These are phyloP conservation scores for Cercophora samala DNA, from an alignment of 495 filamentous ascomycete genomes.

Conservation along the genomic window DNA sequence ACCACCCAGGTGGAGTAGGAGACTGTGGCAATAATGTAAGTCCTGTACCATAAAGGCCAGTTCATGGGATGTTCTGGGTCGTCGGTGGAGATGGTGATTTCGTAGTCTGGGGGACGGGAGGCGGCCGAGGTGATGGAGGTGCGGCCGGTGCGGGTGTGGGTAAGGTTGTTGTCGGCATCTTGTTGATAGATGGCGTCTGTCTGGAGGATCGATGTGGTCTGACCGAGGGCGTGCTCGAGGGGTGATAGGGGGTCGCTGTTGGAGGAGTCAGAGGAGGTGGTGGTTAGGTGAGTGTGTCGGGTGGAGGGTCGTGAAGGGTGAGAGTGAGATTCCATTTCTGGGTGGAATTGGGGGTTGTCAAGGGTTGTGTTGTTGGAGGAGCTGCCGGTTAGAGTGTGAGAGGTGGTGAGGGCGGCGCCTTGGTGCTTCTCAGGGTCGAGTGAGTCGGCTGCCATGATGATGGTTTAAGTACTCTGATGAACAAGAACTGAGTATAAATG, in stretches of 20 bases:
- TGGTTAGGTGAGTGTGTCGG: conserved; percentile 6
- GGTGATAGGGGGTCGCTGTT: conserved; percentile 34
- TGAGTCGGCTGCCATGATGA: not conserved
- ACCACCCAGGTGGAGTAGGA: conserved; percentile 72
- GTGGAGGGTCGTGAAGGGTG: not conserved
- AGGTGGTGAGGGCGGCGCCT: not conserved
- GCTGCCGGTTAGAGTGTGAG: not conserved
- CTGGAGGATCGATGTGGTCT: not conserved
- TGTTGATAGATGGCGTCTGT: not conserved
- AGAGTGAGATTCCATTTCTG: not conserved
- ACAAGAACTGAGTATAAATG: not conserved
- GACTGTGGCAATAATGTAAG: conserved; percentile 58
- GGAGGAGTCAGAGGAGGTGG: conserved; percentile 25
- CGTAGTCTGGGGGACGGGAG: conserved; percentile 63
- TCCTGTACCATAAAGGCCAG: conserved; percentile 65
- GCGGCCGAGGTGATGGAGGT: conserved; percentile 58
- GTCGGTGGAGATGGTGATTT: conserved; percentile 67
- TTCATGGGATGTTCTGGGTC: conserved; percentile 72
- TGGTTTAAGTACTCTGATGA: not conserved
- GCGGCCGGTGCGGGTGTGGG: conserved; percentile 45
- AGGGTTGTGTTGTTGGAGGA: not conserved
- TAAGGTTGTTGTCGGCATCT: conserved; percentile 20
- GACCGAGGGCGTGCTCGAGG: conserved; percentile 33
- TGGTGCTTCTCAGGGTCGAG: not conserved
- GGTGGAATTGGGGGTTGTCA: not conserved